These are phyloP conservation scores for Elongisporangium prolatum DNA, from an alignment of 352 stramenopile genomes.

Conservation along the genomic window DNA sequence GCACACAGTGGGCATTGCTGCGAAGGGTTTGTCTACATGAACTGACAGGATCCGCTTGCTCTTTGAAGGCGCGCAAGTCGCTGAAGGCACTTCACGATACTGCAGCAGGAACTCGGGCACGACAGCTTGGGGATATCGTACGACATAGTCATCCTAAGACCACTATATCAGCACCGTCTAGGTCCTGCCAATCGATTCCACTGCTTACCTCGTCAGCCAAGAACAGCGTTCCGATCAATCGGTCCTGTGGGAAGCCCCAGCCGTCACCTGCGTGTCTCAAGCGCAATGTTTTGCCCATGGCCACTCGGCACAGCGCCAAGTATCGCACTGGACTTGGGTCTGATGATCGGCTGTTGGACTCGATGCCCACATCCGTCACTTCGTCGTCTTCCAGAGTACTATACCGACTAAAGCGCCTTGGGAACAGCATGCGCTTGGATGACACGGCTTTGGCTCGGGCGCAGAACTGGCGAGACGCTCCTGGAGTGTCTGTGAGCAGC, in stretches of 20 bases:
- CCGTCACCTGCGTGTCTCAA: slow-evolving; percentile 12
- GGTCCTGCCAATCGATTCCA: neutral
- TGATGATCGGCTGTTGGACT: neutral
- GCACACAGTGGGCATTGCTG: slow-evolving; percentile 2
- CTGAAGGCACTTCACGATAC: slow-evolving; percentile 13
- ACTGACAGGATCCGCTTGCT: slow-evolving; percentile 7
- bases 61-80: slow-evolving; percentile 1
- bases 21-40: neutral
- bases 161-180: neutral
- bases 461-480: slow-evolving; percentile 1
- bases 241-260: slow-evolving; percentile 20
- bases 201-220: slow-evolving; percentile 26
- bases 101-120: slow-evolving; percentile 76
- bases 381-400: slow-evolving; percentile 54
- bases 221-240: slow-evolving; percentile 34
- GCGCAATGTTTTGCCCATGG: slow-evolving; percentile 44
- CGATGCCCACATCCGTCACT: slow-evolving; percentile 1
- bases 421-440: slow-evolving; percentile 33
- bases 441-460: slow-evolving; percentile 6
- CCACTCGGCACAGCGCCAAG: slow-evolving; percentile 65
- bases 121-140: slow-evolving; percentile 49
- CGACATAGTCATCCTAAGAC: slow-evolving; percentile 61
- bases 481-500: too few relatives aligned
- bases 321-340: slow-evolving; percentile 24
- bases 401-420: slow-evolving; percentile 61